A percentile compares a stretch with the other conserved stretches of the same genome.
These are phyloP conservation scores for Cucurbita ficifolia DNA, from an alignment of 306 rosid species.

Conservation along the genomic window DNA sequence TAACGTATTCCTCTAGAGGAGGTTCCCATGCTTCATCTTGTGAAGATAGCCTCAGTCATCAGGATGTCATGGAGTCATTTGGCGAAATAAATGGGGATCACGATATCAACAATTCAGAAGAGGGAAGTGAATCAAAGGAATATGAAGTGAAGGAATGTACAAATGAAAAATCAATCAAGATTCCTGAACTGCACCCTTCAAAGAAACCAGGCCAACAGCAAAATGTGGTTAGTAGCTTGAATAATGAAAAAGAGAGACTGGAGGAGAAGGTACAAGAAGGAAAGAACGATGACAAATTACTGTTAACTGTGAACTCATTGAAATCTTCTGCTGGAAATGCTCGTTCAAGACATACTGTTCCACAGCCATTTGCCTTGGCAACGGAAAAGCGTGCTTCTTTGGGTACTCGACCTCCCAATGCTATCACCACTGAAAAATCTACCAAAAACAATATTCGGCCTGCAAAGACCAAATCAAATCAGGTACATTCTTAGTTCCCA, in stretches of 20 bases:
- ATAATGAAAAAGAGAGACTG: constrained; percentile 17
- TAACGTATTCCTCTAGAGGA: constrained; percentile 44
- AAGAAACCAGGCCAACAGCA: constrained; percentile 25
- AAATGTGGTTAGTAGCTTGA: constrained; percentile 16
- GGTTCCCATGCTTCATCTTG: constrained; percentile 33
- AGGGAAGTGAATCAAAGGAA: constrained; percentile 58
- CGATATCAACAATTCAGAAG: constrained; percentile 55
- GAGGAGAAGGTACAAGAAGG: constrained; percentile 31
- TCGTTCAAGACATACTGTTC: constrained; percentile 62
- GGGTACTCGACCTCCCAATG: constrained; percentile 34
- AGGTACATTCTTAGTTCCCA: constrained; percentile 28
- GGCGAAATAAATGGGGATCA: constrained; percentile 43
- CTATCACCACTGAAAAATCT: constrained; percentile 17
- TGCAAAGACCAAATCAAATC: constrained; percentile 44
- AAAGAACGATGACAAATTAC: constrained; percentile 32
- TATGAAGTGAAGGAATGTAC: constrained; percentile 97
- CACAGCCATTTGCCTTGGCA: constrained; percentile 87
- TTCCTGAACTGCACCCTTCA: constrained; percentile 14
- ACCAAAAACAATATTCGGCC: constrained; percentile 25
- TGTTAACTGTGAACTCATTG: constrained; percentile 26
- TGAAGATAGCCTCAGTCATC: constrained; percentile 28
- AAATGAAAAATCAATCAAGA: constrained; percentile 48
- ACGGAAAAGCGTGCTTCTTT: constrained; percentile 82
- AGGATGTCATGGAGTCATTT: constrained; percentile 35
- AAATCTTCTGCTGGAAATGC: constrained; percentile 39